phyloP scores from a whole-genome alignment of 768 basidiomycete species.

The Thelephora ganbajun region DNA sequence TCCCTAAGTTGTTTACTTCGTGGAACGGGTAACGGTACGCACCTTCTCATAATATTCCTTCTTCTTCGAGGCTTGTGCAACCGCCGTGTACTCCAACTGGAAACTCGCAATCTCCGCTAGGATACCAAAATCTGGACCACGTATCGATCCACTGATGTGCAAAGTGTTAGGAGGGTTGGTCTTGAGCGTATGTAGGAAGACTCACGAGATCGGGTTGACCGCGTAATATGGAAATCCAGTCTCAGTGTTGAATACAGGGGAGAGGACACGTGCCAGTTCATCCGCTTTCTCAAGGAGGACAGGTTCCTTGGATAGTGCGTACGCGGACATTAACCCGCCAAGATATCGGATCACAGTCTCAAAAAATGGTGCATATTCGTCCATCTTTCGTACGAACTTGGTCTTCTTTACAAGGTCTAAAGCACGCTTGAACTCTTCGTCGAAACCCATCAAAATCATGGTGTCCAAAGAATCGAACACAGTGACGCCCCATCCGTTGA shows the following conservation, averaged over 20 bases:
- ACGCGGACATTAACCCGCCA: slow-evolving; percentile 75
- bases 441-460: slow-evolving; percentile 63
- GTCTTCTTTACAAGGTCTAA: slow-evolving; percentile 33
- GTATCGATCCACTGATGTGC: slow-evolving; percentile 21
- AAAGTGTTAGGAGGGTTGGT: not conserved
- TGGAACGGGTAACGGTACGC: slow-evolving; percentile 8
- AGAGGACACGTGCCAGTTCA: slow-evolving; percentile 54
- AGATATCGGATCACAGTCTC: slow-evolving; percentile 87
- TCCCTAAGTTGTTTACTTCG: not conserved
- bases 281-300: slow-evolving; percentile 54
- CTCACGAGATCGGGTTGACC: slow-evolving; percentile 50
- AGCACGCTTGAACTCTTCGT: slow-evolving; percentile 56
- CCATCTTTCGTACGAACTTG: slow-evolving; percentile 30
- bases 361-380: slow-evolving; percentile 41
- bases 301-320: slow-evolving; percentile 54
- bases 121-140: slow-evolving; percentile 25
- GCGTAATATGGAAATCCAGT: slow-evolving; percentile 57
- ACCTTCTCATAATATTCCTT: slow-evolving; percentile 45
- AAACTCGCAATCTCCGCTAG: slow-evolving; percentile 76
- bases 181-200: not conserved
- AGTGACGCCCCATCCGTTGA: slow-evolving; percentile 71
- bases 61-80: slow-evolving; percentile 67
- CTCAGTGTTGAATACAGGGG: slow-evolving; percentile 58
- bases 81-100: slow-evolving; percentile 77
- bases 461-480: slow-evolving; percentile 76